A percentile compares a stretch with the other conserved stretches of the same genome.
Conservation (phyloP, 2,329 filamentous ascomycete genomes). For the Colletotrichum musae region DNA sequence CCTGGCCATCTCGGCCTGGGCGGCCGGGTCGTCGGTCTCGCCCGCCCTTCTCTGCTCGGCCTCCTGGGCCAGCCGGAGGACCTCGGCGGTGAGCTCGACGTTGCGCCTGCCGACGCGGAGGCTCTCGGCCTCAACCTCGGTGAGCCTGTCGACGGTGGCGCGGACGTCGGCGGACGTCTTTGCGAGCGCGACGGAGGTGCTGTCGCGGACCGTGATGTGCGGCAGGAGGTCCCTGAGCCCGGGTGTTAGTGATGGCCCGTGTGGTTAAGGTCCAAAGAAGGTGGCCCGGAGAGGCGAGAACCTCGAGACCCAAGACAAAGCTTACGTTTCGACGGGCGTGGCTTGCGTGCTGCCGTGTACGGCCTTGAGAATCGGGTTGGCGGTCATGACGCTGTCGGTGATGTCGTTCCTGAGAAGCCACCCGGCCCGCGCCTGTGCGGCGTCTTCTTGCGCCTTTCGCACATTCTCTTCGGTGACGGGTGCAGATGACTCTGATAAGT, state of each 20-base stretch:
- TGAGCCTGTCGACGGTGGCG: constrained; percentile 66
- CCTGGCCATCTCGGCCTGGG: constrained; percentile 68
- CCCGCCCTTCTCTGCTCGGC: constrained; percentile 67
- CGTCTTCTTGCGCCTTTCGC: constrained; percentile 72
- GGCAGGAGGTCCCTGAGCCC: constrained; percentile 74
- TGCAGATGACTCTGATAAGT: constrained; percentile 3
- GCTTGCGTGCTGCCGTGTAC: constrained; percentile 78
- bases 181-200: constrained; percentile 74
- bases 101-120: constrained; percentile 72
- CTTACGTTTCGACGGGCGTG: constrained; percentile 78
- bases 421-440: constrained; percentile 78
- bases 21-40: constrained; percentile 66
- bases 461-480: constrained; percentile 47
- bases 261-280: background rate
- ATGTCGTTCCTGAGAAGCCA: constrained; percentile 80
- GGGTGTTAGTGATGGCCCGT: constrained; percentile 13
- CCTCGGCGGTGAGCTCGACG: constrained; percentile 70
- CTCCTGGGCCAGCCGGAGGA: constrained; percentile 75
- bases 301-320: background rate
- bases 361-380: constrained; percentile 83
- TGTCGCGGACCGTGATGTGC: constrained; percentile 77
- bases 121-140: constrained; percentile 70
- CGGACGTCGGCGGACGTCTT: constrained; percentile 69
- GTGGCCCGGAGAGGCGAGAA: background rate
- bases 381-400: constrained; percentile 77